Percentiles rank a stretch among this genome's conserved stretches.
phyloP scores from a whole-genome alignment of 2,329 filamentous ascomycete genomes.

The Penicillium expansum region DNA sequence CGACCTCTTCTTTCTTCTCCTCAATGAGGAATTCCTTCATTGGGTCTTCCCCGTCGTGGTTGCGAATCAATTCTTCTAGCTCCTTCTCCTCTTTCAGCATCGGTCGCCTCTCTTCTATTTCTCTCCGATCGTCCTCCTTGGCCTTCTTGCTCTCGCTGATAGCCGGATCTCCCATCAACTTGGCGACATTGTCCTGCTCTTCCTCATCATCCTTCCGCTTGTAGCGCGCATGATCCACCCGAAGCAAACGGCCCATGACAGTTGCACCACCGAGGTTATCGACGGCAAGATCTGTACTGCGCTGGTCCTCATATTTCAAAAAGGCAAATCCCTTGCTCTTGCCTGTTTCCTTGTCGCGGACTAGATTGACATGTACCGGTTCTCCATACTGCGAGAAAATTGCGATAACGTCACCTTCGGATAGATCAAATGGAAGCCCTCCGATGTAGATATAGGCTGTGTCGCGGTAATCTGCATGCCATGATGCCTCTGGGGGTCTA shows the following conservation, averaged over 20 bases:
- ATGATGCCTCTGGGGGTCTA: slow-evolving; percentile 81
- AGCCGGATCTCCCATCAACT: slow-evolving; percentile 48
- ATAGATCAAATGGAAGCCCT: slow-evolving; percentile 85
- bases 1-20: slow-evolving; percentile 86
- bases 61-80: slow-evolving; percentile 67
- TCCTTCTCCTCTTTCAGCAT: slow-evolving; percentile 79
- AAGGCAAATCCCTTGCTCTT: slow-evolving; percentile 94
- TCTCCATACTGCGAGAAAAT: slow-evolving; percentile 98
- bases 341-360: slow-evolving; percentile 92
- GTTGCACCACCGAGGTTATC: slow-evolving; percentile 90
- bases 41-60: slow-evolving; percentile 92
- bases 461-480: slow-evolving; percentile 96
- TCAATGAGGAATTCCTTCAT: slow-evolving; percentile 92
- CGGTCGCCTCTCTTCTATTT: slow-evolving; percentile 55
- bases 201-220: slow-evolving; percentile 74
- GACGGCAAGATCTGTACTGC: slow-evolving; percentile 91
- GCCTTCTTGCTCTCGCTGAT: slow-evolving; percentile 21
- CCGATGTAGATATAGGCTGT: slow-evolving; percentile 97
- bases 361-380: slow-evolving; percentile 86
- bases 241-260: slow-evolving; percentile 73
- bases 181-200: slow-evolving; percentile 50
- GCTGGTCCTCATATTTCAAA: slow-evolving; percentile 97
- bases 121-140: slow-evolving; percentile 40
- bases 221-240: slow-evolving; percentile 91
- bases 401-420: slow-evolving; percentile 91